Percentiles rank a stretch among this genome's conserved stretches.
phyloP scores from a whole-genome alignment of 495 filamentous ascomycete genomes.

The Penicillium antarcticum region DNA sequence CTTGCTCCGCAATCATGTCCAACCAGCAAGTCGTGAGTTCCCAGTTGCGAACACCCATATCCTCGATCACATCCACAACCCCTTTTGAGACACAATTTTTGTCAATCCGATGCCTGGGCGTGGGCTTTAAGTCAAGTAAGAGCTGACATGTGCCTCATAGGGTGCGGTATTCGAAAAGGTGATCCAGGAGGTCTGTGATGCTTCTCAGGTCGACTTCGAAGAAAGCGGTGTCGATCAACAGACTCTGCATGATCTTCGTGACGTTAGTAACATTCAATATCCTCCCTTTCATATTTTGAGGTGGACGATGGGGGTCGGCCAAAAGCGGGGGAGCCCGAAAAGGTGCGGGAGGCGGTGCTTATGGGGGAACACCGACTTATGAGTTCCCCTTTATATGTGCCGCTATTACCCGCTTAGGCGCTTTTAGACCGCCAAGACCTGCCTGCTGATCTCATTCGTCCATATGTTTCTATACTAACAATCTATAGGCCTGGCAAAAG shows the following conservation, averaged over 20 bases:
- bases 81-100: neutral
- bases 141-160: constrained; percentile 46
- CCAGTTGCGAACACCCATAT: constrained; percentile 14
- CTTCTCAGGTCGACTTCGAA: constrained; percentile 91
- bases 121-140: constrained; percentile 1
- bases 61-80: constrained; percentile 6
- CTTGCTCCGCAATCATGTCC: constrained; percentile 45
- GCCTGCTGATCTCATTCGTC: constrained; percentile 11
- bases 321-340: constrained; percentile 32
- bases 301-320: constrained; percentile 15
- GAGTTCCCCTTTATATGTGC: constrained; percentile 42
- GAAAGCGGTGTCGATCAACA: constrained; percentile 87
- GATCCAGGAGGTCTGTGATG: constrained; percentile 86
- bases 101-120: too few relatives aligned
- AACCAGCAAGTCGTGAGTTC: constrained; percentile 64
- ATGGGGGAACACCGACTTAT: constrained; percentile 39
- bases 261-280: constrained; percentile 53
- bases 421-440: constrained; percentile 29
- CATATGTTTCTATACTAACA: constrained; percentile 16
- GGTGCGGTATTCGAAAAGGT: constrained; percentile 83
- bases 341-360: constrained; percentile 41
- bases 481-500: constrained; percentile 80
- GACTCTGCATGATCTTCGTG: constrained; percentile 77
- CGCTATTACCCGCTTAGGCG: constrained; percentile 32
- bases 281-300: constrained; percentile 5